Base-by-base conservation (phyloP, 2,329 filamentous ascomycete genomes). In the Stagonosporopsis chrysanthemi region DNA sequence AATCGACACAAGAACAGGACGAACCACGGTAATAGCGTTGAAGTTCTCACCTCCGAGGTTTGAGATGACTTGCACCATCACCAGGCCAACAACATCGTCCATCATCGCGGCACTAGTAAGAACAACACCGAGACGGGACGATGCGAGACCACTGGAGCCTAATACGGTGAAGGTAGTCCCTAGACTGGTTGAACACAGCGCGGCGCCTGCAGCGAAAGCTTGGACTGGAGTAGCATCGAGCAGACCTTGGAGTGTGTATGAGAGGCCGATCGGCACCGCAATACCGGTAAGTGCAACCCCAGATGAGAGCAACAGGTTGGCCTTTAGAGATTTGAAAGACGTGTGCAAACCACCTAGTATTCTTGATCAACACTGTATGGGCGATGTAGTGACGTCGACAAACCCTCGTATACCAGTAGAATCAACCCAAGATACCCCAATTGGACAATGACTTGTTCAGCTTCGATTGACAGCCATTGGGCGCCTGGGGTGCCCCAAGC, bases 21-120 rank as follows among this genome's bases (percentile, higher is more conserved):
- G 74, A 12, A 83, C 69, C 11, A 86, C 72, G 3, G 77, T 81
- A 5, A 76, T 64, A 1, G 75, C 74, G 39, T 63, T 74, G 59
- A 83, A 73, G 3, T 61, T 65, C 8, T 60, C 64, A 42, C 71
- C 51, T 74, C 88, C 82, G 0, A 94, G 78, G 43, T 87, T 88
- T 0, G 88, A 84, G 22, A 95, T 88, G 42, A 94, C 83, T 63
- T 91, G 86, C 0, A 92, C 88, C 85, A 94, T 89, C 7, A 93
- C 85, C 9, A 94, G 77, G 0, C 90, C 90, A 1, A 90, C 83
- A 0, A 94, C 87, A 75, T 95, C 90, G 69, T 95, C 91, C 77
- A 95, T 85, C 85, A 95, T 90, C 0, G 90, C 91, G 1, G 90
- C 90, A 56, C 85, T 88, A 2, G 85, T 85, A 0, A 92, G 80